A percentile compares a stretch with the other conserved stretches of the same genome.
Conservation (phyloP, 352 stramenopile genomes). For the Pythium sukuiense region DNA sequence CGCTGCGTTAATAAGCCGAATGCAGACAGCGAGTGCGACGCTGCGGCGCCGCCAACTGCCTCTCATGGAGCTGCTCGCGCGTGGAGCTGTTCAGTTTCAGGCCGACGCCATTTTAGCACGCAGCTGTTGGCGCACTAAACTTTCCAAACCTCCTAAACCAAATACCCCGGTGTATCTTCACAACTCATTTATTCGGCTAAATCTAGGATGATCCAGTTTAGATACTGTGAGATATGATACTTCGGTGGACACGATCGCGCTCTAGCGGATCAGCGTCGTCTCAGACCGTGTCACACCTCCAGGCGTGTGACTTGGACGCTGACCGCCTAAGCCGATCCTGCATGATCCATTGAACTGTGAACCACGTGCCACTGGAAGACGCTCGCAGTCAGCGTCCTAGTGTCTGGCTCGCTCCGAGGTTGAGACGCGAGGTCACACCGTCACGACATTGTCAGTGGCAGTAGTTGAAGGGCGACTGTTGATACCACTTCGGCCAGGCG, state of each 20-base stretch:
- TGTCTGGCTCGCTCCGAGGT: neutral
- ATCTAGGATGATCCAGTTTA: no score
- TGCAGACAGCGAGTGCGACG: constrained; percentile 1
- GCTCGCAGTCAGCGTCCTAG: neutral
- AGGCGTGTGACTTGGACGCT: constrained; percentile 7
- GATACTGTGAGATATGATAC: neutral
- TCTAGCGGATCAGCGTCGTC: constrained; percentile 7
- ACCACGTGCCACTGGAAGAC: neutral
- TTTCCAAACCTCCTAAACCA: neutral
- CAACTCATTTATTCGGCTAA: neutral
- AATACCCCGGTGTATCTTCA: neutral
- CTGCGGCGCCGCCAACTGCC: neutral
- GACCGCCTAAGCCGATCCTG: neutral
- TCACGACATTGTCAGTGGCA: neutral
- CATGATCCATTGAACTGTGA: no score
- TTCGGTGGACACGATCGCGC: constrained; percentile 6
- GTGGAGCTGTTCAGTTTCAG: neutral
- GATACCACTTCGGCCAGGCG: no score
- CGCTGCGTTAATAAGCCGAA: neutral
- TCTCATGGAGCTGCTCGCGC: neutral
- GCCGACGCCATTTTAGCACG: neutral
- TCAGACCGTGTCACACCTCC: constrained; percentile 6
- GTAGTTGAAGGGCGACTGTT: neutral
- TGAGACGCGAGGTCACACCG: neutral
- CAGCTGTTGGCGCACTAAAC: neutral